Percentiles rank a stretch among this genome's conserved stretches.
These are phyloP conservation scores for Fusarium goolgardi DNA, from an alignment of 2,329 filamentous ascomycete genomes.

Conservation along the genomic window DNA sequence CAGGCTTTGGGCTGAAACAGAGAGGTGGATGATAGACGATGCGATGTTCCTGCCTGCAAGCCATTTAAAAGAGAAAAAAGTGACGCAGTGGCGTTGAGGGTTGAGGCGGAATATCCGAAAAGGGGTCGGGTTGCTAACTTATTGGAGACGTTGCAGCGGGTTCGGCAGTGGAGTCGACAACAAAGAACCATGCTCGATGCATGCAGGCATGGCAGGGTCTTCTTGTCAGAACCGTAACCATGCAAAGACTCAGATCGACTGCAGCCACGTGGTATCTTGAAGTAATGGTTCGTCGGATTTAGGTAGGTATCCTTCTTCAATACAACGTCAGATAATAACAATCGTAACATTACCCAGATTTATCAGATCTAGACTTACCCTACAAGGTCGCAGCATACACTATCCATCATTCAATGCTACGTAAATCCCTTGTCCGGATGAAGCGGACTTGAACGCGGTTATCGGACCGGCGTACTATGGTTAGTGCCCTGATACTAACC, in stretches of 20 bases:
- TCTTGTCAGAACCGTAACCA: conserved; percentile 1
- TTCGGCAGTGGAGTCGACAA: conserved; percentile 16
- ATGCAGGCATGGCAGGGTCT: neutral
- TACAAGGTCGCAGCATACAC: neutral
- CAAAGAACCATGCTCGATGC: neutral
- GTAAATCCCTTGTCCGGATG: neutral
- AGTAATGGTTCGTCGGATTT: neutral
- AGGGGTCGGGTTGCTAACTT: conserved; percentile 6
- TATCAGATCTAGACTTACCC: neutral
- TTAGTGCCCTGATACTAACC: neutral
- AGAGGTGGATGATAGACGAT: neutral
- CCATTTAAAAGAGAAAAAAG: conserved; percentile 4
- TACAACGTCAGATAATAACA: neutral
- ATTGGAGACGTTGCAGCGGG: neutral
- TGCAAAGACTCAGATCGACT: neutral
- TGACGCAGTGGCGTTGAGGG: neutral
- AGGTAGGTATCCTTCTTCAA: neutral
- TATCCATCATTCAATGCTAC: neutral
- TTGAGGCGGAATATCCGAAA: conserved; percentile 18
- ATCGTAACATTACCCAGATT: neutral
- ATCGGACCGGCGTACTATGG: neutral
- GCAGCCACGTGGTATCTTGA: neutral
- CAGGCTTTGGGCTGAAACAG: conserved; percentile 16
- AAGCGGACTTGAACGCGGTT: neutral
- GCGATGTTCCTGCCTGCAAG: neutral